Evolutionary conservation across 768 basidiomycete species (phyloP).

Genomic region (Hemileccinum impolitum): DNA sequence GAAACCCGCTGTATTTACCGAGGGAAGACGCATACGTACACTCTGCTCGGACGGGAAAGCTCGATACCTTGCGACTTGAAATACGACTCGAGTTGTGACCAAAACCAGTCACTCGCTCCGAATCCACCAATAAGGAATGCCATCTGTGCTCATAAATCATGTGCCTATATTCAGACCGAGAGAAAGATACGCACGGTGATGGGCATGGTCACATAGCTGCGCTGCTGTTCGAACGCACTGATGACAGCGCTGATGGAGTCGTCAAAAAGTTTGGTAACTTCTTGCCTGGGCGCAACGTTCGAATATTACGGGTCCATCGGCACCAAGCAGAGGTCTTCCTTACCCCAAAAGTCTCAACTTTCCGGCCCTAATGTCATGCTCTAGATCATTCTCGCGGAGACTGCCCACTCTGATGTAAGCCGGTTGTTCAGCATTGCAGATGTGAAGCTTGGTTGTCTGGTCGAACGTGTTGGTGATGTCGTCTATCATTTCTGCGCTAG

Average conservation of each 20-base stretch:
- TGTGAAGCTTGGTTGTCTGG: conserved; percentile 35
- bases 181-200: conserved; percentile 28
- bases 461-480: conserved; percentile 35
- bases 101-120: conserved; percentile 45
- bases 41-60: conserved; percentile 44
- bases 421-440: conserved; percentile 31
- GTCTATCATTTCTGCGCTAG: conserved; percentile 28
- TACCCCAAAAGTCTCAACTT: conserved; percentile 35
- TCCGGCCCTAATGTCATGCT: conserved; percentile 31
- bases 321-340: neutral
- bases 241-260: conserved; percentile 35
- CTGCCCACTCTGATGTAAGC: conserved; percentile 40
- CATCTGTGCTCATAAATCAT: neutral
- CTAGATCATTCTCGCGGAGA: conserved; percentile 29
- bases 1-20: neutral
- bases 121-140: conserved; percentile 51
- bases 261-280: conserved; percentile 39
- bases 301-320: neutral
- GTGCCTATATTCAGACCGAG: neutral
- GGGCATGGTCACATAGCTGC: conserved; percentile 11
- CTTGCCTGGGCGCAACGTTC: conserved; percentile 21
- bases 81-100: conserved; percentile 35
- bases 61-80: conserved; percentile 35
- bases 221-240: conserved; percentile 31
- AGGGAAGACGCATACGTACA: conserved; percentile 36